Percentiles rank a stretch among this genome's conserved stretches.
Evolutionary conservation across 2,329 filamentous ascomycete species (phyloP).

Genomic region (Neopestalotiopsis rosae): DNA sequence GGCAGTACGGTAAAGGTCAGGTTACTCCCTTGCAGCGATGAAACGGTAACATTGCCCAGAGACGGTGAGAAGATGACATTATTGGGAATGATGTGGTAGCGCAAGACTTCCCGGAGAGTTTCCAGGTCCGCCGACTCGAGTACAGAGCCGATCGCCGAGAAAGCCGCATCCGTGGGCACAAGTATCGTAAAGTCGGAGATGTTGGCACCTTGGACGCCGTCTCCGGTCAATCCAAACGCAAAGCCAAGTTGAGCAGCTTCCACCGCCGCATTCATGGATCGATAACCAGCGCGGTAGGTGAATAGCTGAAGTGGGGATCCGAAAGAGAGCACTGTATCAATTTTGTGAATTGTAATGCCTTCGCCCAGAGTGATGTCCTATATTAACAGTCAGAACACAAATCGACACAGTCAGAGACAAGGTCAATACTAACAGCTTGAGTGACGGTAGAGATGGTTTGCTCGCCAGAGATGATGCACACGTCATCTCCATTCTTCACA

Average conservation of each 20-base stretch:
- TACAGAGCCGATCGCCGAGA: constrained; percentile 35
- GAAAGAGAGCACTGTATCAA: constrained; percentile 34
- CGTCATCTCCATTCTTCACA: constrained; percentile 36
- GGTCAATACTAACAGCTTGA: constrained; percentile 31
- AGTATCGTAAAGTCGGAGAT: constrained; percentile 39
- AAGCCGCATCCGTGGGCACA: constrained; percentile 33
- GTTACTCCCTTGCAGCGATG: constrained; percentile 29
- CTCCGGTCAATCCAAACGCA: constrained; percentile 30
- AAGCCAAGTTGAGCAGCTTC: constrained; percentile 32
- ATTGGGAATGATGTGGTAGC: constrained; percentile 38
- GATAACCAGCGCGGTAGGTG: constrained; percentile 32
- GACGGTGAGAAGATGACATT: constrained; percentile 35
- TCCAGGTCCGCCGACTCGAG: constrained; percentile 27
- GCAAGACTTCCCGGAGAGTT: constrained; percentile 34
- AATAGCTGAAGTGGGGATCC: constrained; percentile 37
- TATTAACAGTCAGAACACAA: not conserved
- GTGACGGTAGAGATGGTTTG: constrained; percentile 38
- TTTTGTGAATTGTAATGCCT: constrained; percentile 36
- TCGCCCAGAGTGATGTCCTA: constrained; percentile 37
- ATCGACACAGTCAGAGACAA: too few relatives aligned
- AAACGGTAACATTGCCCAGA: constrained; percentile 33
- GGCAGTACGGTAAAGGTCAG: constrained; percentile 36
- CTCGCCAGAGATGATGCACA: constrained; percentile 40
- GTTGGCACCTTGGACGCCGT: constrained; percentile 27
- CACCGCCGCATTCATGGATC: constrained; percentile 35